phyloP scores from a whole-genome alignment of 257 asterid species.

The Nicotiana attenuata region DNA sequence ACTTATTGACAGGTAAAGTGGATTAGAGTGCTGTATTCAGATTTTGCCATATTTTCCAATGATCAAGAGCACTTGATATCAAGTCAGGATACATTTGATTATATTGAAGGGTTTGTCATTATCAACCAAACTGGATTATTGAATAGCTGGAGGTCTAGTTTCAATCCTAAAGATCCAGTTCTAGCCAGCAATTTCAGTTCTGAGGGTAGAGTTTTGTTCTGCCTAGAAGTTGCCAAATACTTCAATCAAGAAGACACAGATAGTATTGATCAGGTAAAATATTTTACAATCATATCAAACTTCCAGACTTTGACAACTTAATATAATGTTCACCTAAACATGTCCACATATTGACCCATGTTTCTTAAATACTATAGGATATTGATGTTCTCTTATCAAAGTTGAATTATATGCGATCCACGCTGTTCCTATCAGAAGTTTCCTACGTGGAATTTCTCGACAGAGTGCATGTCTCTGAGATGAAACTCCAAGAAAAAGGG shows the following conservation, averaged over 20 bases:
- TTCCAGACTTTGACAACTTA: background rate
- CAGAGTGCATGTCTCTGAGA: slow-evolving; percentile 67
- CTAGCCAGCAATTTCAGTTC: slow-evolving; percentile 60
- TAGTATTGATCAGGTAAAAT: slow-evolving; percentile 39
- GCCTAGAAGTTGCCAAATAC: slow-evolving; percentile 80
- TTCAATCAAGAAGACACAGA: slow-evolving; percentile 43
- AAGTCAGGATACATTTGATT: slow-evolving; percentile 51
- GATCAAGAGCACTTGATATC: slow-evolving; percentile 83
- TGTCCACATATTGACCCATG: background rate
- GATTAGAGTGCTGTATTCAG: slow-evolving; percentile 76
- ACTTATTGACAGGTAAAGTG: slow-evolving; percentile 61
- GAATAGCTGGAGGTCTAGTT: slow-evolving; percentile 81
- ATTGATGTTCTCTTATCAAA: slow-evolving; percentile 44
- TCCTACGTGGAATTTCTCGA: slow-evolving; percentile 65
- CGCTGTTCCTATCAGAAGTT: slow-evolving; percentile 62
- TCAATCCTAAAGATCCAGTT: slow-evolving; percentile 65
- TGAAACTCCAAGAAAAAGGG: slow-evolving; percentile 56
- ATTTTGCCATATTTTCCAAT: slow-evolving; percentile 49
- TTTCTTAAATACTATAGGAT: slow-evolving; percentile 38
- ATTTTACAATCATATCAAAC: too few species aligned
- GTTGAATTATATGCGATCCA: slow-evolving; percentile 52
- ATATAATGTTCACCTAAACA: too few species aligned
- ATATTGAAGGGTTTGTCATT: slow-evolving; percentile 77
- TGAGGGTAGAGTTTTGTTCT: slow-evolving; percentile 60
- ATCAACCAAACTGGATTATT: slow-evolving; percentile 67